Percentiles rank a stretch among this genome's conserved stretches.
Evolutionary conservation across 2,329 filamentous ascomycete species (phyloP).

Genomic region (Harringtonia lauricola): DNA sequence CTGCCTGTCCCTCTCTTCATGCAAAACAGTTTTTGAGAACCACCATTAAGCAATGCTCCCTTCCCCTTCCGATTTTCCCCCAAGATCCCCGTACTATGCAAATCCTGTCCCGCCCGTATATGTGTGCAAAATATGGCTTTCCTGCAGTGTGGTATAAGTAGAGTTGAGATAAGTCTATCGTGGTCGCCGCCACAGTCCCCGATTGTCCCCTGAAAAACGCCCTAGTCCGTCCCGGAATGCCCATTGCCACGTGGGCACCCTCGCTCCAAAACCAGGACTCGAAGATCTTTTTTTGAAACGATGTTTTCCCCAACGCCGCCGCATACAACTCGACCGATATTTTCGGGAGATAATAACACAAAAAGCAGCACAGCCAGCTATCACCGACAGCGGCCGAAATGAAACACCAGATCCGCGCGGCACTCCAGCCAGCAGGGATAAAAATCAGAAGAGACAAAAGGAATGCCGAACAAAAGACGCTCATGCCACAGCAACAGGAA

Average conservation of each 20-base stretch:
- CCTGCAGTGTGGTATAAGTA: conserved; percentile 20
- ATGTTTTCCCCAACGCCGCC: too few relatives aligned
- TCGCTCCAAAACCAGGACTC: too few relatives aligned
- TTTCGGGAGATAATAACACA: background rate
- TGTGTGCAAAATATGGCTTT: conserved; percentile 7
- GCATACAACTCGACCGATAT: too few relatives aligned
- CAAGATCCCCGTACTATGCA: conserved; percentile 2
- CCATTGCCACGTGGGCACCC: too few relatives aligned
- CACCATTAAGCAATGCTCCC: background rate
- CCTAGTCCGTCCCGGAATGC: background rate
- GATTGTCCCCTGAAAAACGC: background rate
- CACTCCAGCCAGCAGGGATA: background rate
- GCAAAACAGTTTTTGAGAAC: background rate
- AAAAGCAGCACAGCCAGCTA: background rate
- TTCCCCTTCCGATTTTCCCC: background rate
- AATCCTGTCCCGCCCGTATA: conserved; percentile 6
- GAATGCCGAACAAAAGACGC: background rate
- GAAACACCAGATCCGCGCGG: background rate
- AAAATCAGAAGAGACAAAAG: conserved; percentile 5
- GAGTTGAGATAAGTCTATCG: conserved; percentile 40
- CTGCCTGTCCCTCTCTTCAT: background rate
- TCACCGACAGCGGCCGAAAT: too few relatives aligned
- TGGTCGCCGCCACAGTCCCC: conserved; percentile 12
- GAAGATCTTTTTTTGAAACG: too few relatives aligned
- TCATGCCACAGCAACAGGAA: too few relatives aligned